Conservation (phyloP, 495 filamentous ascomycete genomes). For the Aspergillus wentii region DNA sequence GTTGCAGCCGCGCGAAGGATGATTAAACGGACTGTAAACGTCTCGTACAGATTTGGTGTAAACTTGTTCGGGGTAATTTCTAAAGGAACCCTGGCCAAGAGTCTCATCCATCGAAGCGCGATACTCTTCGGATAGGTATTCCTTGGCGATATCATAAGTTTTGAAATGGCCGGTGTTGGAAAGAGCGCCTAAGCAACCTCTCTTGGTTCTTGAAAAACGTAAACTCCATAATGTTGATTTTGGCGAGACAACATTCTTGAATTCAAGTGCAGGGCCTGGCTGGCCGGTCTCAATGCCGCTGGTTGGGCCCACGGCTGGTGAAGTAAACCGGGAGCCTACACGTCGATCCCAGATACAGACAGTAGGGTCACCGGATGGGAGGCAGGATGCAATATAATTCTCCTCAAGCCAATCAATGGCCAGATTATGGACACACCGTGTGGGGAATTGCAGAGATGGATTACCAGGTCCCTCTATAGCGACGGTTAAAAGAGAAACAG, state of each 20-base stretch:
- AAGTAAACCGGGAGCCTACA: constrained; percentile 47
- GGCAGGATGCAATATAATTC: constrained; percentile 93
- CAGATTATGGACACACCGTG: constrained; percentile 83
- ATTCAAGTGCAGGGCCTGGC: constrained; percentile 54
- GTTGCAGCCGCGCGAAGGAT: constrained; percentile 36
- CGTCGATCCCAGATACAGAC: constrained; percentile 90
- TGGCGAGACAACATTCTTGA: constrained; percentile 59
- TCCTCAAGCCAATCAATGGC: constrained; percentile 85
- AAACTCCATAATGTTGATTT: constrained; percentile 66
- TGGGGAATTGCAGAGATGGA: constrained; percentile 60
- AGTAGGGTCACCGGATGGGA: constrained; percentile 57
- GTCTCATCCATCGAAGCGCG: constrained; percentile 37
- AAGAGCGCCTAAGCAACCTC: constrained; percentile 69
- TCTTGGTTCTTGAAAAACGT: constrained; percentile 70
- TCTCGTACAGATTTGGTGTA: constrained; percentile 47
- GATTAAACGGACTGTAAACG: constrained; percentile 39
- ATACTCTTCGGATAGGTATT: constrained; percentile 41
- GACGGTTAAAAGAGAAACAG: constrained; percentile 1
- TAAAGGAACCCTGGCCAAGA: constrained; percentile 36
- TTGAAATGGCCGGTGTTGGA: constrained; percentile 76
- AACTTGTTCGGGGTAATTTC: constrained; percentile 36
- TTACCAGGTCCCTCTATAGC: constrained; percentile 46
- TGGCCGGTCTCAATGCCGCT: constrained; percentile 29
- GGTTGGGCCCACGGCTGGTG: constrained; percentile 33
- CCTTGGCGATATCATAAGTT: constrained; percentile 63